Conservation (phyloP, 2,329 filamentous ascomycete genomes). For the Capronia americana region DNA sequence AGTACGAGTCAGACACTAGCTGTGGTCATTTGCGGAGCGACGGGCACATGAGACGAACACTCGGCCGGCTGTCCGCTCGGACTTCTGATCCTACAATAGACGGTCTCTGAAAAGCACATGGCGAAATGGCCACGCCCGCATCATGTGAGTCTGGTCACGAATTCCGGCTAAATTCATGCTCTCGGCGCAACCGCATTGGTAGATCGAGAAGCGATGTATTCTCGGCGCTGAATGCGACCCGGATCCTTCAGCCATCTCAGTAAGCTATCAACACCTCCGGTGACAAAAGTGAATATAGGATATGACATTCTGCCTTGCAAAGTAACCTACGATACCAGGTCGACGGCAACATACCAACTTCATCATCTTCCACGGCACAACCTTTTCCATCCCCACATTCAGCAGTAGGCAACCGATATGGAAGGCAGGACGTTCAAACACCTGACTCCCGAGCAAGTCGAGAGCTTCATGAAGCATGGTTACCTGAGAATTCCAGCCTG, state of each 20-base stretch:
- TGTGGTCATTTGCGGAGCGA: background rate
- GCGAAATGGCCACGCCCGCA: background rate
- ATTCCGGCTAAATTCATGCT: conserved; percentile 26
- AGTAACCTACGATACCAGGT: background rate
- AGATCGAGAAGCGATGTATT: background rate
- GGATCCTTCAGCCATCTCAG: background rate
- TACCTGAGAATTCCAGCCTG: conserved; percentile 62
- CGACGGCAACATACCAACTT: background rate
- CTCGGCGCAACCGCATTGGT: background rate
- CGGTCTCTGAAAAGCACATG: background rate
- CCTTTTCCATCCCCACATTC: background rate
- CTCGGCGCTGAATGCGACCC: background rate
- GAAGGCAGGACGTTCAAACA: conserved; percentile 21
- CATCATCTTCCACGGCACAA: background rate
- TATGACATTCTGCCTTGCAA: background rate
- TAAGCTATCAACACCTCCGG: background rate
- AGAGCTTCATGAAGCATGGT: conserved; percentile 63
- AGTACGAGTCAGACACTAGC: background rate
- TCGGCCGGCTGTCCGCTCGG: conserved; percentile 16
- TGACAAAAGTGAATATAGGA: background rate
- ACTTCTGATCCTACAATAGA: background rate
- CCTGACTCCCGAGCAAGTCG: conserved; percentile 56
- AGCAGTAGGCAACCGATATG: conserved; percentile 7
- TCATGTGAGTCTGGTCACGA: background rate
- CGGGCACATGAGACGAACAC: background rate